Evolutionary conservation across 2,329 filamentous ascomycete genomes (phyloP), one percentile per base, ranked within the genome.

Genomic region (Paradendryphiella salina): DNA sequence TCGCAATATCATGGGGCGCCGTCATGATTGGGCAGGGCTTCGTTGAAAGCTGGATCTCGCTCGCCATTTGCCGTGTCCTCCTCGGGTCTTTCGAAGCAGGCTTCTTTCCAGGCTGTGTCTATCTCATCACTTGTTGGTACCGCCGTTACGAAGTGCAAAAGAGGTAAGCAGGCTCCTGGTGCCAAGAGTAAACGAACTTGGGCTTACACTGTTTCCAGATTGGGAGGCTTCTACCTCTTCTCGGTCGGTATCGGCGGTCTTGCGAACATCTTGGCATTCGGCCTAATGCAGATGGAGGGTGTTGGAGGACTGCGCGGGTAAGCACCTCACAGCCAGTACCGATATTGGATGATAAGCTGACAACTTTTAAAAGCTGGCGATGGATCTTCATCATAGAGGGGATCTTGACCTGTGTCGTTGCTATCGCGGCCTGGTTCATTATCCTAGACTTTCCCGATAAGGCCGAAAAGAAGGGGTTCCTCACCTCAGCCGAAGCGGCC

Each of bases 371-470:
- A 11, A 41, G 65, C 18, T 69, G 66, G 66, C 55, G 52, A 9
- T 69, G 65, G 65, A 68, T 68, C 23, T 66, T 70, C 45, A 60
- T 65, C 23, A 53, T 69, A 13, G 64, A 69, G 23, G 66, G 65
- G 0, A 60, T 66, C 11, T 36, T 67, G 0, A 69, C 66, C 2
- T 63, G 60, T 42, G 36, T 60, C 7, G 56, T 67, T 8, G 64
- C 63, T n/a, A 61, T 65, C 10, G 50, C 58, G 4, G 61, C 60
- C 7, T 61, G 61, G 53, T 62, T 63, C 36, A 52, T 67, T 40
- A 67, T 68, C 37, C 50, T 68, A 9, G 64, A 66, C 31, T 69
- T 67, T 21, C 64, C 65, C 1, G 64, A 66, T 39, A 65, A 63
- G 35, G 63, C 64, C 2, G 58, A 59, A 14, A 54, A 59, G 33